Percentiles rank a stretch among this genome's conserved stretches.
phyloP scores from a whole-genome alignment of 371 early-diverging fungal species.

The Circinella minor region DNA sequence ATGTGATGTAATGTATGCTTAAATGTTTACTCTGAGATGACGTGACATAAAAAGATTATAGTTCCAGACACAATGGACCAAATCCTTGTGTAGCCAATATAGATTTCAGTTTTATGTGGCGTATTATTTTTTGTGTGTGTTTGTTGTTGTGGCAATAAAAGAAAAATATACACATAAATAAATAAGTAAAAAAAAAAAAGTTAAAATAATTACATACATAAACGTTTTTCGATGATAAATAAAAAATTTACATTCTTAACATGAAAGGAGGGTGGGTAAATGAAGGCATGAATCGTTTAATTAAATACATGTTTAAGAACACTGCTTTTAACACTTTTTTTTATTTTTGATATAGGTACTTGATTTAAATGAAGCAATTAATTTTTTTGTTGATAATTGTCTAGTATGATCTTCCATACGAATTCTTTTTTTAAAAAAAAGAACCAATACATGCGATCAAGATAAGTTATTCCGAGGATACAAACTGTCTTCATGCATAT shows the following conservation, averaged over 20 bases:
- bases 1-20: no score
- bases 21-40: constrained; percentile 4
- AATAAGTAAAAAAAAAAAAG: no score
- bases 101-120: no score
- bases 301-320: no score
- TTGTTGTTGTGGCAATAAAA: no score
- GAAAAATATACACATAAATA: no score
- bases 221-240: no score
- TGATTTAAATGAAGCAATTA: constrained; percentile 1
- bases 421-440: constrained; percentile 10
- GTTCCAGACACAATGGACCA: constrained; percentile 10
- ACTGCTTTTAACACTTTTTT: no score
- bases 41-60: constrained; percentile 10
- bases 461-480: constrained; percentile 10
- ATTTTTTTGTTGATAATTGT: constrained; percentile 1
- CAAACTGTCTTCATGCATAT: constrained; percentile 3
- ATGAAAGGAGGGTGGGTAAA: neutral
- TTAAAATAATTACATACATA: no score
- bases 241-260: no score
- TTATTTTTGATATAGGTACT: neutral
- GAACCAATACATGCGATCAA: constrained; percentile 15
- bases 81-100: no score
- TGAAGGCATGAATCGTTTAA: neutral
- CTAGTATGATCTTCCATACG: neutral
- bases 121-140: no score